These are phyloP conservation scores for Penicillium salamii DNA, from an alignment of 495 filamentous ascomycete genomes.

Conservation along the genomic window DNA sequence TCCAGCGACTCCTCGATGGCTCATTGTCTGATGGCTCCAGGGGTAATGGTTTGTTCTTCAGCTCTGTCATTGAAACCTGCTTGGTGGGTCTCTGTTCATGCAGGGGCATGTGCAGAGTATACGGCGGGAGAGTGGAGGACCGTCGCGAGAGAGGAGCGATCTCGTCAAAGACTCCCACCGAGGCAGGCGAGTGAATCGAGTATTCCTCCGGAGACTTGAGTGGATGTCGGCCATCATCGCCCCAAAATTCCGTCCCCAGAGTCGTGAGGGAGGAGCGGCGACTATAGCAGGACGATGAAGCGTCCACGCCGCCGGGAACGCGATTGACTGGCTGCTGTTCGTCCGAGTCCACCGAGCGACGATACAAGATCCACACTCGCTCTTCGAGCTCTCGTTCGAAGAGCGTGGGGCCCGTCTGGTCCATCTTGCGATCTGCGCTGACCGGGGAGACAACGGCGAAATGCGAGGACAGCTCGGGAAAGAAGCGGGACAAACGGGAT, in stretches of 20 bases:
- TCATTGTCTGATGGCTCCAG: constrained; percentile 35
- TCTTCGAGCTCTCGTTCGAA: constrained; percentile 19
- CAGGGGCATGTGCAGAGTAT: not conserved
- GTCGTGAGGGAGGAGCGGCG: constrained; percentile 34
- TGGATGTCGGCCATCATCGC: not conserved
- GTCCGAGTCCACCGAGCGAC: not conserved
- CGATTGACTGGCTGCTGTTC: not conserved
- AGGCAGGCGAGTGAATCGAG: constrained; percentile 35
- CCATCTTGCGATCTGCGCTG: constrained; percentile 5
- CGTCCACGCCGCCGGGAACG: too few species aligned
- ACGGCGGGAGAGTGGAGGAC: not conserved
- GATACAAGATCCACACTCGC: constrained; percentile 18
- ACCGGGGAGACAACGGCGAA: constrained; percentile 27
- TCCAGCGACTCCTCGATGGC: constrained; percentile 28
- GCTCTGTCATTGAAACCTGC: constrained; percentile 20
- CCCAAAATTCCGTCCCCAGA: constrained; percentile 14
- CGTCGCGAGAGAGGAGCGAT: constrained; percentile 3
- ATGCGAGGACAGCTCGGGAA: constrained; percentile 31
- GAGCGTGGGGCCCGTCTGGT: constrained; percentile 4
- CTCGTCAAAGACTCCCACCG: constrained; percentile 46
- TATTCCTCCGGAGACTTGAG: constrained; percentile 28
- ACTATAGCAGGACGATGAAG: constrained; percentile 38
- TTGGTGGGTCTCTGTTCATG: constrained; percentile 4
- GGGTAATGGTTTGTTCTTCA: constrained; percentile 50
- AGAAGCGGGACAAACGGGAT: constrained; percentile 25